Evolutionary conservation across 2,329 filamentous ascomycete genomes (phyloP), one percentile per base, ranked within the genome.

Genomic region (Phaeosphaeriaceae sp.): DNA sequence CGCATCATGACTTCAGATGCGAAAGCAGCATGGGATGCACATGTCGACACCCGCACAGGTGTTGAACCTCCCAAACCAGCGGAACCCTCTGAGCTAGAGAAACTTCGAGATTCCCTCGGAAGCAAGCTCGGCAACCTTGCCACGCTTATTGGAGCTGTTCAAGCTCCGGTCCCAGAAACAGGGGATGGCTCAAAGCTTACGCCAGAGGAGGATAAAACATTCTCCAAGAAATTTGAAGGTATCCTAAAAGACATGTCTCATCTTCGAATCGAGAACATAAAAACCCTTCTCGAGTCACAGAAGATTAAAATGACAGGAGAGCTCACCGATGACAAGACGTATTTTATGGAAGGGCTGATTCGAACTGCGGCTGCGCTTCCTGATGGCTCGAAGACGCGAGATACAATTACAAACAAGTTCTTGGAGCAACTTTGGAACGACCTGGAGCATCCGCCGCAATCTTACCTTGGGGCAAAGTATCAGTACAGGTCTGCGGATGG

Each of bases 331-430:
- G 86, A 89, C 62, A 86, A 82, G 64, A 79, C 79, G 1, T 85
- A 85, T 61, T 72, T 83, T 11, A 85, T 85, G 82, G 83, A 86
- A 62, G 74, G 77, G 18, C 65, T 85, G 49, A 80, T 86, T 41
- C 72, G 78, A 50, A 71, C 74, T n/a, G 77, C 76, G 16, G 67
- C 76, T 12, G 68, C 67, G 8, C 61, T 80, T 6, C 76, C 77
- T 2, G 72, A 77, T 42, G 70, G 67, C 9, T 73, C 72, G 1
- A 64, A 61, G 42, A 65, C 72, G 17, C 61, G 74, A 34, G 71
- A 73, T 2, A 73, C 64, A 7, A 59, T 80, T 23, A 81, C 78
- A 3, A 60, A 75, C 30, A 61, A 55, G 3, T 78, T 81, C 48
- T 48, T 81, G n/a, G 74, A 71, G 4, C 73, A 75, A 32, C 67